These are phyloP conservation scores for Aspergillus eucalypticola DNA, from an alignment of 2,329 filamentous ascomycete genomes.

Conservation along the genomic window DNA sequence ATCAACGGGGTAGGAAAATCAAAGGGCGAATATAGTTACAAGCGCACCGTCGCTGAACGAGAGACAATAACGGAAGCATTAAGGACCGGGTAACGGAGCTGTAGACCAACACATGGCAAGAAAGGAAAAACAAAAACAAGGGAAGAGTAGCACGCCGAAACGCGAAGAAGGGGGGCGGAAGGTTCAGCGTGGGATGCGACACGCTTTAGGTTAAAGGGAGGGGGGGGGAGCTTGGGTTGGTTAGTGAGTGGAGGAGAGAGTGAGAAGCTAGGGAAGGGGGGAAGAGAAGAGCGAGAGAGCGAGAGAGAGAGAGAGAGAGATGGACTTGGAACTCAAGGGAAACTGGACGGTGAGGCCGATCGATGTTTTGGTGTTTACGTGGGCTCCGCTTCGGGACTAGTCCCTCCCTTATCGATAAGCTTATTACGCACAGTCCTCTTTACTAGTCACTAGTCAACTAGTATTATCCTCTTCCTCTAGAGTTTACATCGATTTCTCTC, in stretches of 20 bases:
- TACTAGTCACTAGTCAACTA: background rate
- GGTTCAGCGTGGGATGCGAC: background rate
- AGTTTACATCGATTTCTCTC: constrained; percentile 33
- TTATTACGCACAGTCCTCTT: constrained; percentile 29
- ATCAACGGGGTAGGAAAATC: background rate
- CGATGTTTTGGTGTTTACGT: constrained; percentile 41
- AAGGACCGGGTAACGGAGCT: constrained; percentile 9
- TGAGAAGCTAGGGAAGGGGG: background rate
- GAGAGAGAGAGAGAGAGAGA: constrained; percentile 15
- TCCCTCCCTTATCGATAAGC: constrained; percentile 45
- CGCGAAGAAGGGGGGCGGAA: background rate
- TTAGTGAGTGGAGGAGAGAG: constrained; percentile 2
- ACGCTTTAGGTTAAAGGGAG: background rate
- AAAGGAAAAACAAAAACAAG: constrained; percentile 5
- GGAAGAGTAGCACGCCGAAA: background rate
- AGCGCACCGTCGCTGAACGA: constrained; percentile 4
- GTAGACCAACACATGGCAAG: constrained; percentile 18
- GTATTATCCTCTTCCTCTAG: background rate
- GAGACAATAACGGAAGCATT: constrained; percentile 7
- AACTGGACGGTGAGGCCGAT: constrained; percentile 38
- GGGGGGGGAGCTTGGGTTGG: background rate
- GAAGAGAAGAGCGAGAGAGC: constrained; percentile 9
- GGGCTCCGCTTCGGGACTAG: constrained; percentile 39
- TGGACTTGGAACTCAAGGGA: constrained; percentile 15
- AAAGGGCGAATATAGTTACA: background rate